phyloP scores from a whole-genome alignment of 1,284 basidiomycete genomes.

The Trichosporon sp. region DNA sequence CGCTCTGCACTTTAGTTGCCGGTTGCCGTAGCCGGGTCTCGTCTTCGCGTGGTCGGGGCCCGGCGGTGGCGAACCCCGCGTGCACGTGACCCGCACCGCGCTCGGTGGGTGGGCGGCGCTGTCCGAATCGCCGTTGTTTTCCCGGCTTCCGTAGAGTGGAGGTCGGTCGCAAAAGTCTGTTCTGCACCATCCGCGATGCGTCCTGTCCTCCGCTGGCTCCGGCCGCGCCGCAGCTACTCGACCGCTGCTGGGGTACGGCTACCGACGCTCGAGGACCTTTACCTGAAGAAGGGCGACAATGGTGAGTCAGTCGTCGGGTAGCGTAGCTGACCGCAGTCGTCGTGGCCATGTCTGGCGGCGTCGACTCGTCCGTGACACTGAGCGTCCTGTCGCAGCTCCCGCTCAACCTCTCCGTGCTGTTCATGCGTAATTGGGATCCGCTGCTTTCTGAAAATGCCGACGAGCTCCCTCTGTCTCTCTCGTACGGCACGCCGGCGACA shows the following conservation, averaged over 20 bases:
- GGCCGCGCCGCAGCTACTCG: not conserved
- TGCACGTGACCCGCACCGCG: too few relatives aligned
- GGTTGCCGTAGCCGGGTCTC: not conserved
- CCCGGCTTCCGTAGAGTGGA: not conserved
- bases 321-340: constrained; percentile 58
- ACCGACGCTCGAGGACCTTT: constrained; percentile 29
- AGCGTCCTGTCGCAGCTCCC: constrained; percentile 67
- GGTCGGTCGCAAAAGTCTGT: not conserved
- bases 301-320: constrained; percentile 45
- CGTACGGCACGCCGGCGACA: constrained; percentile 55
- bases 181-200: not conserved
- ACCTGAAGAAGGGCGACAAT: constrained; percentile 55
- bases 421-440: constrained; percentile 90
- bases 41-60: not conserved
- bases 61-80: not conserved
- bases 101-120: not conserved
- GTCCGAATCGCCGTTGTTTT: not conserved
- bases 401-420: constrained; percentile 77
- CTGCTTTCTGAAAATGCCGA: constrained; percentile 35
- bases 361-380: constrained; percentile 85
- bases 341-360: constrained; percentile 92
- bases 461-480: not conserved
- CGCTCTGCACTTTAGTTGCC: not conserved
- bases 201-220: not conserved
- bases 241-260: constrained; percentile 10